Percentiles rank a stretch among this genome's conserved stretches.
phyloP scores from a whole-genome alignment of 768 basidiomycete genomes.

The Chalciporus piperatus region DNA sequence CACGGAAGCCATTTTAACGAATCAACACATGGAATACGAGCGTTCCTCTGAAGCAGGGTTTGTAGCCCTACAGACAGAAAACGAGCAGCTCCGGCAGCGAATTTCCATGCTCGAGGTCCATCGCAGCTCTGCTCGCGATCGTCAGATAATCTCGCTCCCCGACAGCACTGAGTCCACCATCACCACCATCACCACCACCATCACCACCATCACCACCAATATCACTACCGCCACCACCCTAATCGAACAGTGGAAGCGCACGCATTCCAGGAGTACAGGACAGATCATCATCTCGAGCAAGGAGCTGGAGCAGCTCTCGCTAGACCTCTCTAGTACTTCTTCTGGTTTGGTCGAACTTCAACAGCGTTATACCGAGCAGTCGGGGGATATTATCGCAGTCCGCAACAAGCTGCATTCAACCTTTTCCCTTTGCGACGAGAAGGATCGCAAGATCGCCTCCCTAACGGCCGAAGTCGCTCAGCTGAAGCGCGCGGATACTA shows the following conservation, averaged over 20 bases:
- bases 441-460: neutral
- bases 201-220: neutral
- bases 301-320: constrained; percentile 7
- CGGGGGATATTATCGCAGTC: neutral
- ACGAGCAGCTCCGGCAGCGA: neutral
- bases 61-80: neutral
- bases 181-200: neutral
- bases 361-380: neutral
- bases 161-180: neutral
- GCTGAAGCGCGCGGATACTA: neutral
- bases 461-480: neutral
- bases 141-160: neutral
- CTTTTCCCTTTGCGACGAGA: neutral
- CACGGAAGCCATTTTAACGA: neutral
- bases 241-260: neutral
- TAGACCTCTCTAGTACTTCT: neutral
- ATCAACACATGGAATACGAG: neutral
- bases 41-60: neutral
- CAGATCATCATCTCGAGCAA: neutral
- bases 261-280: neutral
- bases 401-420: neutral
- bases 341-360: constrained; percentile 1
- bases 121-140: neutral
- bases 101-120: neutral
- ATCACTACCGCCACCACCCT: constrained; percentile 1